Conservation (phyloP, 768 basidiomycete genomes). For the Termitomyces heimii region DNA sequence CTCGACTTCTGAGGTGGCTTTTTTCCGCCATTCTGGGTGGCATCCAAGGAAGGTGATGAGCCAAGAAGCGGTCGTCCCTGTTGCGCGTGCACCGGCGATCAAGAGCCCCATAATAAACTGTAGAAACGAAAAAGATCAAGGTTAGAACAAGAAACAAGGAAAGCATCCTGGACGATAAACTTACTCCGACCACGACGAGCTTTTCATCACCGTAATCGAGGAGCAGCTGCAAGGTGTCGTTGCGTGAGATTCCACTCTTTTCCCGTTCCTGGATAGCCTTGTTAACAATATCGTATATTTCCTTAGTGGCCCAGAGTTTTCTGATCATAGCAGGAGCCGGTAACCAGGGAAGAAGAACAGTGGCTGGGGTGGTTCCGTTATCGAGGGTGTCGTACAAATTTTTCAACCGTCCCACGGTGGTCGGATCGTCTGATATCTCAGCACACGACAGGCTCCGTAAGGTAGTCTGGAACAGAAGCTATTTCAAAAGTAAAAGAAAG, state of each 20-base stretch:
- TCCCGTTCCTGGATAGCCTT: conserved; percentile 51
- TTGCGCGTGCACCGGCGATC: conserved; percentile 76
- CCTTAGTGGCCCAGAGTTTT: conserved; percentile 68
- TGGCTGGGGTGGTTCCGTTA: conserved; percentile 63
- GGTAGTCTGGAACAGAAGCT: conserved; percentile 72
- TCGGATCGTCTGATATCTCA: conserved; percentile 66
- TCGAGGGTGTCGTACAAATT: conserved; percentile 65
- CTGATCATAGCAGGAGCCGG: conserved; percentile 67
- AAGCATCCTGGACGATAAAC: conserved; percentile 16
- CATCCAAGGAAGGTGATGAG: conserved; percentile 66
- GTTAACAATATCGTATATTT: conserved; percentile 67
- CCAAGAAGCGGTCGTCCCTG: conserved; percentile 78
- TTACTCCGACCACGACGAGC: conserved; percentile 63
- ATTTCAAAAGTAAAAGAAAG: conserved; percentile 1
- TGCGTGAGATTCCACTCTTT: conserved; percentile 46
- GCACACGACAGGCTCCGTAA: conserved; percentile 60
- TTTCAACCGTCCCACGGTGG: conserved; percentile 55
- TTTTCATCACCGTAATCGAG: conserved; percentile 66
- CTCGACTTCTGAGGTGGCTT: conserved; percentile 57
- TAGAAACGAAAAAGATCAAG: background rate
- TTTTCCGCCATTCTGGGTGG: conserved; percentile 57
- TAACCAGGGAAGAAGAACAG: conserved; percentile 72
- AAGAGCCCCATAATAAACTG: conserved; percentile 81
- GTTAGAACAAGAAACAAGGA: background rate
- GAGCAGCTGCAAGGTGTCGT: conserved; percentile 72